Conservation (phyloP, 1,284 basidiomycete genomes). For the Leccinum griseonigrum region DNA sequence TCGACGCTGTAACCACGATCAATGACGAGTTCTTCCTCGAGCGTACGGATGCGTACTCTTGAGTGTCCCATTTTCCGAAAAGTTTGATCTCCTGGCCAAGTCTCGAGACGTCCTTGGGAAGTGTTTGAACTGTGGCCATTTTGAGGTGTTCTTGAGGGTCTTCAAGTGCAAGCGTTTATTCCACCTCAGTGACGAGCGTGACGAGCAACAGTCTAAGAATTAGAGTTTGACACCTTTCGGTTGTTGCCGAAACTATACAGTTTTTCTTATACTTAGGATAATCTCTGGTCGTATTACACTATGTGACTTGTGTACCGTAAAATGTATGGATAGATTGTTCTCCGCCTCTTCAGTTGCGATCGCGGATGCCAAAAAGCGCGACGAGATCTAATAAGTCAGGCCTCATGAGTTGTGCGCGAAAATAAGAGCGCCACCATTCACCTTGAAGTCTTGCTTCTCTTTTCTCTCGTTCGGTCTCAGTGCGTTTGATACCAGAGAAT, state of each 20-base stretch:
- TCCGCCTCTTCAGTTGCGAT: conserved; percentile 1
- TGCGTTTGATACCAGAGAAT: conserved; percentile 73
- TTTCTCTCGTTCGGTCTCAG: conserved; percentile 67
- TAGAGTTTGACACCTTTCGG: conserved; percentile 31
- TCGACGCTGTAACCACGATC: conserved; percentile 67
- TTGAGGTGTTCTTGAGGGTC: conserved; percentile 31
- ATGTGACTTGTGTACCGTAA: not conserved
- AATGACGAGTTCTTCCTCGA: conserved; percentile 11
- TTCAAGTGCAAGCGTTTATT: conserved; percentile 29
- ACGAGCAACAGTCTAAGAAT: conserved; percentile 1
- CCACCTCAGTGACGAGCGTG: conserved; percentile 19
- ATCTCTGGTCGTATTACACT: not conserved
- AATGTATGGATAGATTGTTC: not conserved
- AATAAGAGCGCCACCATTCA: conserved; percentile 28
- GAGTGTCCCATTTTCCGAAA: conserved; percentile 96
- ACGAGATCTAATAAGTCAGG: conserved; percentile 42
- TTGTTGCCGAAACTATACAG: conserved; percentile 30
- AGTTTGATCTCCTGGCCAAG: conserved; percentile 89
- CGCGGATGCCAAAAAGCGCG: conserved; percentile 53
- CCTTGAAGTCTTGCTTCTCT: conserved; percentile 75
- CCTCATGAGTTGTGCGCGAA: not conserved
- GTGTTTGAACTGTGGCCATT: conserved; percentile 66
- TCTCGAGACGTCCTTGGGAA: conserved; percentile 83
- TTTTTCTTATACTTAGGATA: conserved; percentile 9
- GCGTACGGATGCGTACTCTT: conserved; percentile 66